Conservation (phyloP, 768 basidiomycete species). For the Tylopilus subfusipes region DNA sequence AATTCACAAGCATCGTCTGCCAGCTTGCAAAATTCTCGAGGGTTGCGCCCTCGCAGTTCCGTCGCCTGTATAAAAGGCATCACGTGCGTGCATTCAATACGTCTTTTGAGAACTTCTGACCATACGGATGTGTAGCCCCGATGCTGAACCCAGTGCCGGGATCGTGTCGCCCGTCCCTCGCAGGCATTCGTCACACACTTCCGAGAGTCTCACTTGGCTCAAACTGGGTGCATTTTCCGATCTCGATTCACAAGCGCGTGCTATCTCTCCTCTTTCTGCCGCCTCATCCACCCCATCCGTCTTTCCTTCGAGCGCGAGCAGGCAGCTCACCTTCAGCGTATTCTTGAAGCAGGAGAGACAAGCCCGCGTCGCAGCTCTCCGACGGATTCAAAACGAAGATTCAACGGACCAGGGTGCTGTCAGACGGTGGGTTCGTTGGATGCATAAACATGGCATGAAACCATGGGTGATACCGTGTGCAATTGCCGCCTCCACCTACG, state of each 20-base stretch:
- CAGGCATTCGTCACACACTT: slow-evolving; percentile 58
- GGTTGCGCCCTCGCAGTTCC: slow-evolving; percentile 17
- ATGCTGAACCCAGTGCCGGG: slow-evolving; percentile 35
- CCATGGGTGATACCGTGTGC: slow-evolving; percentile 55
- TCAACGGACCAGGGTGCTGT: slow-evolving; percentile 42
- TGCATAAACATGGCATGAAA: slow-evolving; percentile 65
- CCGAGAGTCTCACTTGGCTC: slow-evolving; percentile 61
- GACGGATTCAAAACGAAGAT: slow-evolving; percentile 13
- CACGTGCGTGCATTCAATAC: slow-evolving; percentile 9
- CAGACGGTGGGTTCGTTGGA: slow-evolving; percentile 71
- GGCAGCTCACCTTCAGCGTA: slow-evolving; percentile 41
- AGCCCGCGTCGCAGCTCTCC: slow-evolving; percentile 12
- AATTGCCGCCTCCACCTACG: slow-evolving; percentile 49
- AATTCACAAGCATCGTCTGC: slow-evolving; percentile 8
- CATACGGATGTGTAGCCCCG: slow-evolving; percentile 10
- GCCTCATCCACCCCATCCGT: slow-evolving; percentile 28
- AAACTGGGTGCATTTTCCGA: slow-evolving; percentile 40
- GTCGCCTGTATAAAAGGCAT: slow-evolving; percentile 10
- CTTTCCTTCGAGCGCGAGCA: slow-evolving; percentile 19
- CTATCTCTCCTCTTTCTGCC: slow-evolving; percentile 42
- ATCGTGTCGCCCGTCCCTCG: slow-evolving; percentile 67
- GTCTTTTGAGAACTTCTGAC: not conserved
- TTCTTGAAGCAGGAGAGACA: slow-evolving; percentile 36
- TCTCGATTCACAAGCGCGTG: slow-evolving; percentile 40
- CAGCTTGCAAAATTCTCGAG: slow-evolving; percentile 10